Base-by-base conservation (phyloP, 768 basidiomycete genomes). In the Hericium coralloides region DNA sequence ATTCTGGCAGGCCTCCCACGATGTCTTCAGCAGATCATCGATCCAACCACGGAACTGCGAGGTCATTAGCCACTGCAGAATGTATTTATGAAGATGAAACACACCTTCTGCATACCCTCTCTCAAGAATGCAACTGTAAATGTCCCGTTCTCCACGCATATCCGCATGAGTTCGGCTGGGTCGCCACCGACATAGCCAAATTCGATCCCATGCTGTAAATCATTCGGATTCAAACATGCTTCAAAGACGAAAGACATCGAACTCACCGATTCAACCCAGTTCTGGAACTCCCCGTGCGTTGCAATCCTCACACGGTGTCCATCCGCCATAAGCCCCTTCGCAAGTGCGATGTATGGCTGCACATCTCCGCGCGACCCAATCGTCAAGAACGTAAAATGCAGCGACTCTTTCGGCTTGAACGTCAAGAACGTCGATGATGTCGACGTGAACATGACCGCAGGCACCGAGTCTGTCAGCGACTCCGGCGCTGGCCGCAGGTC, bases 291-390 rank as follows among this genome's bases (percentile, higher is more conserved):
- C 22, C 85, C 88, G 63, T 99, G 95, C 9, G 93, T 95, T 3
- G 97, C 95, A 60, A 99, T 98, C 61, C 84, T 84, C 57, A 85
- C 87, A 43, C 74, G 79, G 70, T 99, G 95, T 0, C 95, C 95
- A 68, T 95, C 91, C 5, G 84, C 82, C 71, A 91, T 85, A 23
- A 95, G 72, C 0, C 93, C 95, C 69, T 95, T 97, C 22, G 91
- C 90, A 9, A 99, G 77, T 2, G 97, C 87, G 64, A 99, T 98
- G 67, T 98, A 99, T 12, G 95, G 95, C 70, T 99, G 95, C 9
- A 98, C 97, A 68, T 99, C 95, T 53, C 95, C 95, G 52, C 95
- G 81, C 20, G 92, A 94, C 6, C 95, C 95, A 63, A 99, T 97
- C 1, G 95, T 98, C 60, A 98, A 72, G 72, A 95, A 93, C 0